phyloP scores from a whole-genome alignment of 2,329 filamentous ascomycete species.

The Nannizziopsis arthrosporioides region DNA sequence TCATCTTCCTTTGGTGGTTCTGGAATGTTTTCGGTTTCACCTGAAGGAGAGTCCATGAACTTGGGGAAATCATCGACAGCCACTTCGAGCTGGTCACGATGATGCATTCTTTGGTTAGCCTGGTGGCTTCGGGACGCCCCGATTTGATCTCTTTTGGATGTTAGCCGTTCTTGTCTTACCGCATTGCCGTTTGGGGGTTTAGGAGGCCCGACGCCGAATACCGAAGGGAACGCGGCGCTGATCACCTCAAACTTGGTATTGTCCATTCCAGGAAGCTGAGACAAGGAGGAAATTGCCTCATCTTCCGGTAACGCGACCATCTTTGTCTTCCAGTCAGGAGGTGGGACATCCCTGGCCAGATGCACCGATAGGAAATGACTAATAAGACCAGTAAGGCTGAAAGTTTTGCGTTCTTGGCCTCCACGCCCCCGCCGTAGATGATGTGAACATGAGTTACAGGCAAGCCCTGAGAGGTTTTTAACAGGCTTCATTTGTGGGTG shows the following conservation, averaged over 20 bases:
- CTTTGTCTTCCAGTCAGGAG: constrained; percentile 46
- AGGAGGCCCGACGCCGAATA: constrained; percentile 21
- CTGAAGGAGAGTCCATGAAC: constrained; percentile 16
- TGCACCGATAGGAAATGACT: constrained; percentile 31
- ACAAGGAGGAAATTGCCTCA: constrained; percentile 24
- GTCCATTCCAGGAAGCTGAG: constrained; percentile 45
- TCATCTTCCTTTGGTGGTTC: constrained; percentile 36
- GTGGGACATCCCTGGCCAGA: constrained; percentile 20
- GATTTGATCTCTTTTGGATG: not conserved
- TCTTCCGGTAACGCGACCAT: constrained; percentile 51
- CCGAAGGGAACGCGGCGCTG: constrained; percentile 40
- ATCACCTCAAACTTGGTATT: constrained; percentile 44
- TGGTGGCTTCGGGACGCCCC: not conserved
- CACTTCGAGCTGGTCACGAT: constrained; percentile 14
- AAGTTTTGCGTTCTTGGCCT: constrained; percentile 18
- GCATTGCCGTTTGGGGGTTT: not conserved
- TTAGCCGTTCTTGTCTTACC: not conserved
- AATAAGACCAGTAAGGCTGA: constrained; percentile 24
- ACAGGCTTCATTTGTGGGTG: constrained; percentile 48
- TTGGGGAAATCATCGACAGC: constrained; percentile 17
- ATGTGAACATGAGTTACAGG: constrained; percentile 43
- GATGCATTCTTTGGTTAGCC: not conserved
- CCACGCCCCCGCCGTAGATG: constrained; percentile 13
- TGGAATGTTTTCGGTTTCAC: constrained; percentile 15
- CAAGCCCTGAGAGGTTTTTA: constrained; percentile 43